Evolutionary conservation across 169 alveolate species (phyloP).

Genomic region (Plasmodium vinckei): DNA sequence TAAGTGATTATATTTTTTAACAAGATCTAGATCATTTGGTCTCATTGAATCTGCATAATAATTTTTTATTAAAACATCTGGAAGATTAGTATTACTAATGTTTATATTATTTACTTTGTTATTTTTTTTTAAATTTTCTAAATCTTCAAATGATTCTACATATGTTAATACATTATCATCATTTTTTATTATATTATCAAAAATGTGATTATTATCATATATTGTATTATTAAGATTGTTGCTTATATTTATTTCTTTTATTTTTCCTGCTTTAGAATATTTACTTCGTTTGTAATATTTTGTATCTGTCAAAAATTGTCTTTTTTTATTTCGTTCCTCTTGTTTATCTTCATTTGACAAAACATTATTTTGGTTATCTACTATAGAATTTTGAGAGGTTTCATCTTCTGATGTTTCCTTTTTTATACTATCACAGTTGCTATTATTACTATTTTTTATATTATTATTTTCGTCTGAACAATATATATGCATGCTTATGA

Average conservation of each 20-base stretch:
- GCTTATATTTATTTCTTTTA: slow-evolving; percentile 5
- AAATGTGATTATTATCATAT: neutral
- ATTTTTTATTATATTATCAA: neutral
- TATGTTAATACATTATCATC: neutral
- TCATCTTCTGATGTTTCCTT: too few species aligned
- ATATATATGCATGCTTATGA: too few species aligned
- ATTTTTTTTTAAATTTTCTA: neutral
- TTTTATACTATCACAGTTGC: too few species aligned
- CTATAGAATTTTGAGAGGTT: too few species aligned
- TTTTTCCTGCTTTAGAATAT: slow-evolving; percentile 71
- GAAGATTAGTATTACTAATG: slow-evolving; percentile 3
- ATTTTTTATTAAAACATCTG: slow-evolving; percentile 18
- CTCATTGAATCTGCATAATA: slow-evolving; percentile 34
- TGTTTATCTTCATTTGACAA: neutral
- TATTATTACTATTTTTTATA: too few species aligned
- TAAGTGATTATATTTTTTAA: neutral
- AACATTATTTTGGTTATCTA: too few species aligned
- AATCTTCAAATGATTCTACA: slow-evolving; percentile 40
- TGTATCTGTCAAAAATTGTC: slow-evolving; percentile 61
- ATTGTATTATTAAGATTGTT: neutral
- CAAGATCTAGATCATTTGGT: slow-evolving; percentile 38
- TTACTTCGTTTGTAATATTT: slow-evolving; percentile 70
- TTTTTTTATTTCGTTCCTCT: neutral
- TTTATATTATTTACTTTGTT: slow-evolving; percentile 15
- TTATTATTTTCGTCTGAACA: too few species aligned